Evolutionary conservation across 1,284 basidiomycete species (phyloP).

Genomic region (Moesziomyces parantarcticus): DNA sequence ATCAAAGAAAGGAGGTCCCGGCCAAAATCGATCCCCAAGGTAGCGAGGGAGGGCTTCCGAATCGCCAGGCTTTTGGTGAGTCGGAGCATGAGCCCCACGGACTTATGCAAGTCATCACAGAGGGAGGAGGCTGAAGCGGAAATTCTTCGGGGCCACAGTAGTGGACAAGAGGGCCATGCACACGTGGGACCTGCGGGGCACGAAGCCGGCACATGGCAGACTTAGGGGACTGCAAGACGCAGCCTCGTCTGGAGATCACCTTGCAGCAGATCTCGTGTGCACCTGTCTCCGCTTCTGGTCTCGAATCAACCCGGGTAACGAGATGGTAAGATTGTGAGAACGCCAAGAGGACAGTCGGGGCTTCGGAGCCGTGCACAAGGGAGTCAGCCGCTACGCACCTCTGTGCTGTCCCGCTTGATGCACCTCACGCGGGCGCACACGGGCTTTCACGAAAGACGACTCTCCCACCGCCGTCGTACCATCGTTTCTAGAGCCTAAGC

Average conservation of each 20-base stretch:
- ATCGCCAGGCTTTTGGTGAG: too few relatives aligned
- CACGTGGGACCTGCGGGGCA: not conserved
- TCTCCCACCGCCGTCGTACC: not conserved
- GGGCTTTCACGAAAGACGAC: not conserved
- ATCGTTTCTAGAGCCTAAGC: not conserved
- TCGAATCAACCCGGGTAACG: not conserved
- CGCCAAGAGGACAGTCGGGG: too few relatives aligned
- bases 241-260: not conserved
- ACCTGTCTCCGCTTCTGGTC: not conserved
- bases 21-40: too few relatives aligned
- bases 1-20: too few relatives aligned
- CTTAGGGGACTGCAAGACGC: not conserved
- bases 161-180: not conserved
- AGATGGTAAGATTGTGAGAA: not conserved
- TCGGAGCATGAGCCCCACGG: too few relatives aligned
- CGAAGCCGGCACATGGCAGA: not conserved
- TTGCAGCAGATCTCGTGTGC: not conserved
- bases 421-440: too few relatives aligned
- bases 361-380: too few relatives aligned
- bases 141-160: not conserved
- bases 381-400: too few relatives aligned
- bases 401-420: too few relatives aligned
- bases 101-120: too few relatives aligned
- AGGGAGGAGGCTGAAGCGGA: not conserved
- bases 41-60: too few relatives aligned